These are phyloP conservation scores for Serendipita sp. DNA, from an alignment of 768 basidiomycete genomes.

Conservation along the genomic window DNA sequence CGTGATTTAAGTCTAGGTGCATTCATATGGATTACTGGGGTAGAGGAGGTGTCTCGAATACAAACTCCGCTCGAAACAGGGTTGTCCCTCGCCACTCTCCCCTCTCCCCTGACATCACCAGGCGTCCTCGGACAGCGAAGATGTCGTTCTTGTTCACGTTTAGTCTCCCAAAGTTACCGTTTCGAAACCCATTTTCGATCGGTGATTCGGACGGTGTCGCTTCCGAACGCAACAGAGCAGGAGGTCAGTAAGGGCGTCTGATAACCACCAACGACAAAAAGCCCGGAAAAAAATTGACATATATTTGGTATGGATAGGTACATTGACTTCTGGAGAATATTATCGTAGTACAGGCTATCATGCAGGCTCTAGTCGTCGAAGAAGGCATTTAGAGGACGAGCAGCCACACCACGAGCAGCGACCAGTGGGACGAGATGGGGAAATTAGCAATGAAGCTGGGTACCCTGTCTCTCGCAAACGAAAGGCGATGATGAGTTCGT, in stretches of 20 bases:
- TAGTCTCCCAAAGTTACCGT: conserved; percentile 43
- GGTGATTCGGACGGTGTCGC: conserved; percentile 9
- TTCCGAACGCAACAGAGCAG: conserved; percentile 5
- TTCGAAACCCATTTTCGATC: conserved; percentile 45
- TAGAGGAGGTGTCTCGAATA: too few species aligned
- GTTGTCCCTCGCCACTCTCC: too few species aligned
- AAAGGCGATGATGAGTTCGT: too few species aligned
- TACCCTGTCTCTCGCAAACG: conserved; percentile 12
- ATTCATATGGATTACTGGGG: too few species aligned
- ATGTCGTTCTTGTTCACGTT: conserved; percentile 62
- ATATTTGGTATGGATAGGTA: neutral
- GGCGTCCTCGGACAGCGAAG: neutral
- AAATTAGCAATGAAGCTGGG: conserved; percentile 19
- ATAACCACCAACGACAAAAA: too few species aligned
- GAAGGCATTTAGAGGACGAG: conserved; percentile 14
- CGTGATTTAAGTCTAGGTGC: too few species aligned
- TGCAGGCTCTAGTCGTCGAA: conserved; percentile 16
- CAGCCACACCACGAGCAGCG: conserved; percentile 13
- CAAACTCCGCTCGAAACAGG: too few species aligned
- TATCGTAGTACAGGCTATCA: conserved; percentile 12
- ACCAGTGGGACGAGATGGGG: conserved; percentile 14
- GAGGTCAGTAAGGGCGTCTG: too few species aligned
- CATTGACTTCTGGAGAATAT: neutral
- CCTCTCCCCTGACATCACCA: too few species aligned
- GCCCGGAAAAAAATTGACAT: too few species aligned